Evolutionary conservation across 768 basidiomycete species (phyloP).

Genomic region (Pleurotus ostreatus): DNA sequence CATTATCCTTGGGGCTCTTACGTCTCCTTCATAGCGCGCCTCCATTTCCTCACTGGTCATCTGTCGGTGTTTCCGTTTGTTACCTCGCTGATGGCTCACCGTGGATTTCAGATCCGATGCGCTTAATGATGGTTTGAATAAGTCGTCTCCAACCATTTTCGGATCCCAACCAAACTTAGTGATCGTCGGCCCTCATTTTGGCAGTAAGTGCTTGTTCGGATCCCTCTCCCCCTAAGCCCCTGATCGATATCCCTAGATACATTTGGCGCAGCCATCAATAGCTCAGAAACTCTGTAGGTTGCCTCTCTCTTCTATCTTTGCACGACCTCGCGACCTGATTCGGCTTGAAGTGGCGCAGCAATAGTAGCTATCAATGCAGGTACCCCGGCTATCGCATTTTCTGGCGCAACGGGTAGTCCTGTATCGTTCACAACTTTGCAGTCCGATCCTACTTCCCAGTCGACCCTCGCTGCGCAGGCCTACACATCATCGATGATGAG

Average conservation of each 20-base stretch:
- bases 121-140: constrained; percentile 25
- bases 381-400: constrained; percentile 32
- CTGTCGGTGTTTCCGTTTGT: neutral
- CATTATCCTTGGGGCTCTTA: too few relatives aligned
- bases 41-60: constrained; percentile 13
- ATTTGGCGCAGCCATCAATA: constrained; percentile 15
- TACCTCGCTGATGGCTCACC: neutral
- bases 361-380: constrained; percentile 30
- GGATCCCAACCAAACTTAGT: constrained; percentile 27
- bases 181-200: constrained; percentile 31
- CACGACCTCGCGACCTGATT: neutral
- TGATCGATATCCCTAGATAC: constrained; percentile 11
- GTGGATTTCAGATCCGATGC: constrained; percentile 8
- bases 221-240: neutral
- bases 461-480: constrained; percentile 21
- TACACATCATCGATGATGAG: constrained; percentile 25
- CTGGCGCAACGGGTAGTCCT: constrained; percentile 25
- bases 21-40: constrained; percentile 3
- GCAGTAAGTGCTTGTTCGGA: constrained; percentile 14
- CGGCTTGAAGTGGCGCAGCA: constrained; percentile 27
- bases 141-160: constrained; percentile 26
- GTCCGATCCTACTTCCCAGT: constrained; percentile 19
- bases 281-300: constrained; percentile 23
- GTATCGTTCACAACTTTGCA: constrained; percentile 35
- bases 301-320: neutral